Conservation (phyloP, 345 rosid genomes). For the Eutrema yunnanense region DNA sequence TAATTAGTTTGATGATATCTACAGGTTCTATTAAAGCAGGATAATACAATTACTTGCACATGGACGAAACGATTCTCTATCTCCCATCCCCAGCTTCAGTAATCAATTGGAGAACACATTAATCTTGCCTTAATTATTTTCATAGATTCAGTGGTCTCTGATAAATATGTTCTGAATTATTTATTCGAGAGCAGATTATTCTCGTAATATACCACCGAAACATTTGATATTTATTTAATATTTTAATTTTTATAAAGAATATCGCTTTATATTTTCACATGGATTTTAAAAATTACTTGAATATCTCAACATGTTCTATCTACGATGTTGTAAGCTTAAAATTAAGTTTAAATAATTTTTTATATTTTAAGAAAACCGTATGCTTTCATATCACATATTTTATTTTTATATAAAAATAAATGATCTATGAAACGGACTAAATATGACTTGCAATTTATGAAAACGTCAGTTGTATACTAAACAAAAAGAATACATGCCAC, state of each 20-base stretch:
- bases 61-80: conserved; percentile 7
- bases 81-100: background rate
- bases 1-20: background rate
- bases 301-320: background rate
- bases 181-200: conserved; percentile 12
- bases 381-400: background rate
- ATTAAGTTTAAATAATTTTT: too few species aligned
- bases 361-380: background rate
- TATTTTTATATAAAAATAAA: background rate
- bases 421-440: background rate
- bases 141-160: conserved; percentile 9
- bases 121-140: background rate
- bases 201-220: conserved; percentile 20
- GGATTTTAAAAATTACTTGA: background rate
- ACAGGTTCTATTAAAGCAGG: background rate
- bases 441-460: background rate
- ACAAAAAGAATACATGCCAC: background rate
- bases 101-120: background rate
- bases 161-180: background rate
- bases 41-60: conserved; percentile 3
- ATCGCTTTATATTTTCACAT: background rate
- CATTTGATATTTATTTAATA: background rate
- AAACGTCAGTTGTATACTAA: background rate
- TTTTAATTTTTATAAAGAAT: background rate
- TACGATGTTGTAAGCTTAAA: too few species aligned